Conservation (phyloP, 768 basidiomycete genomes). For the Udeniomyces megalosporus region DNA sequence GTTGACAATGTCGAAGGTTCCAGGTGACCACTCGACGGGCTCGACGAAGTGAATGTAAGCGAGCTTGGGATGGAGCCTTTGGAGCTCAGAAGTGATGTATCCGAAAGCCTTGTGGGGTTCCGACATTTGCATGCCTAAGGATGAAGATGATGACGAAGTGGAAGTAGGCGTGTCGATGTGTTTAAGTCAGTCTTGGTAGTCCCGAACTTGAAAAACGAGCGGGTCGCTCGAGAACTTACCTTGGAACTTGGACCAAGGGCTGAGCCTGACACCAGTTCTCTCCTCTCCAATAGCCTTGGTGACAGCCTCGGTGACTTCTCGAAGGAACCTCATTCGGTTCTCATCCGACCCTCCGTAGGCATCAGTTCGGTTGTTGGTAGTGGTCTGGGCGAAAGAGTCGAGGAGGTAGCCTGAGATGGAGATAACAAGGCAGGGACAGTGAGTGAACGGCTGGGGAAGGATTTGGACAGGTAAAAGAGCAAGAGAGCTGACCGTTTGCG, state of each 20-base stretch:
- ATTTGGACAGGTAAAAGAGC: background rate
- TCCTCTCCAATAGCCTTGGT: slow-evolving; percentile 40
- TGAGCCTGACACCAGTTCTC: slow-evolving; percentile 41
- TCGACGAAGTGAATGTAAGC: slow-evolving; percentile 36
- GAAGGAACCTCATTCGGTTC: slow-evolving; percentile 41
- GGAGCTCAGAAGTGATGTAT: slow-evolving; percentile 38
- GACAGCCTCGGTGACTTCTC: slow-evolving; percentile 42
- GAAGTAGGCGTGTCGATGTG: background rate
- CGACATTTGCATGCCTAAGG: slow-evolving; percentile 17
- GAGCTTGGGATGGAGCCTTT: slow-evolving; percentile 33
- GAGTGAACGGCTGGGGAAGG: background rate
- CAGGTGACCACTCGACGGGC: background rate
- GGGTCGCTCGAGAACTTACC: slow-evolving; percentile 25
- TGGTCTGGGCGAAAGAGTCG: slow-evolving; percentile 37
- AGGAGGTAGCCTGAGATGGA: background rate
- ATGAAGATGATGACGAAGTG: background rate
- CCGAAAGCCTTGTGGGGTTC: slow-evolving; percentile 22
- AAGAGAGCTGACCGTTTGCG: background rate
- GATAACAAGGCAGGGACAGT: background rate
- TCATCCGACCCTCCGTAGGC: slow-evolving; percentile 53
- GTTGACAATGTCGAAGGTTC: background rate
- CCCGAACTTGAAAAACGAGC: slow-evolving; percentile 7
- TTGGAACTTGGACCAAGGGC: slow-evolving; percentile 44
- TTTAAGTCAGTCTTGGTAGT: no score
- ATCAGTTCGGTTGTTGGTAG: slow-evolving; percentile 45